Evolutionary conservation across 2,329 filamentous ascomycete species (phyloP), one percentile per base, ranked within the genome.

Genomic region (Pseudogymnoascus sp.): DNA sequence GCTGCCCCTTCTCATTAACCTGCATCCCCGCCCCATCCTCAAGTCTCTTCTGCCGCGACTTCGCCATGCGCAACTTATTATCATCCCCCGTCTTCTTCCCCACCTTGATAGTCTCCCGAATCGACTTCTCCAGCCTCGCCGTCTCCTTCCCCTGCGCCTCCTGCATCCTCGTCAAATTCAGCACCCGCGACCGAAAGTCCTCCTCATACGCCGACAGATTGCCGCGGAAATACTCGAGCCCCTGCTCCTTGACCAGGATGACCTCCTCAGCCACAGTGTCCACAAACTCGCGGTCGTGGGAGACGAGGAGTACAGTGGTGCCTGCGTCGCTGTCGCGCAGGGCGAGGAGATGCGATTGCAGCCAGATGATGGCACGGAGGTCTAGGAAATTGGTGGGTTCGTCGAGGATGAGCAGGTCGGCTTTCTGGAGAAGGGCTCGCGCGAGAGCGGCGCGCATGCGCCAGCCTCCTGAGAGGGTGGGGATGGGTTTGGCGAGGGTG

Each of bases 361-460:
- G 79, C 90, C 91, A 96, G 63, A 96, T 84, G 63, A 96, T 92
- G 1, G 89, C 90, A 0, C 92, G 81, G 0, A 96, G 78, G 70
- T 96, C 91, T 1, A 96, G 81, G 71, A 91, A 96, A 71, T 96
- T 96, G 35, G 91, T 96, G 0, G 91, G 91, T 72, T 96, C 91
- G 72, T 96, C 91, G 2, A 96, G 83, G 60, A 96, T 87, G 64
- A 96, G 79, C 2, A 96, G 84, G 67, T 96, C 90, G 0, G 87
- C 84, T 6, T 88, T 84, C 66, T 92, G 88, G 1, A 91, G 82
- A 3, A 96, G 79, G 0, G 85, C 84, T 2, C 79, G 78, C 2
- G 88, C 87, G 0, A 91, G 79, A 64, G 85, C 79, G 28, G 84
- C 84, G 8, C 89, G 83, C 85, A 90, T 91, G 65, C 81, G 83